phyloP scores from a whole-genome alignment of 1,284 basidiomycete species.

The Melampsora abietis-canadensis region DNA sequence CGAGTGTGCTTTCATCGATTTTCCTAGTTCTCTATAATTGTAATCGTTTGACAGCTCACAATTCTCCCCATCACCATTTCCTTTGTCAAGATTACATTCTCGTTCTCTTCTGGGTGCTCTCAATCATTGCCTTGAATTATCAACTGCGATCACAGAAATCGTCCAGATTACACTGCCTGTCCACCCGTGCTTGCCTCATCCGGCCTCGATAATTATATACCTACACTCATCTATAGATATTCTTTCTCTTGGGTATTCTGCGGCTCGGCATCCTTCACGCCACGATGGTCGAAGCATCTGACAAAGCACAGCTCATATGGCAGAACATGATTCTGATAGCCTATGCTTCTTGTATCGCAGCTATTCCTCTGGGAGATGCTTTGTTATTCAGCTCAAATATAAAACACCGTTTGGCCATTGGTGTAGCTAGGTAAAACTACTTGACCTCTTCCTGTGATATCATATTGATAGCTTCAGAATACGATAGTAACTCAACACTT shows the following conservation, averaged over 20 bases:
- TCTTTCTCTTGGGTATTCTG: background rate
- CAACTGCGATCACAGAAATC: background rate
- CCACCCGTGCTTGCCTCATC: background rate
- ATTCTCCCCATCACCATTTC: background rate
- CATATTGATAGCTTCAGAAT: background rate
- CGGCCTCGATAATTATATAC: background rate
- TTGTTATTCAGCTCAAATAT: conserved; percentile 41
- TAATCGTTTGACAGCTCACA: background rate
- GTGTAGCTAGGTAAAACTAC: conserved; percentile 33
- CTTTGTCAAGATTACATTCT: background rate
- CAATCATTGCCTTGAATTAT: background rate
- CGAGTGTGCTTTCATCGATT: background rate
- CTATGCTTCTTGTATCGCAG: conserved; percentile 40
- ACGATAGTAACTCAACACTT: background rate
- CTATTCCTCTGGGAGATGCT: conserved; percentile 43
- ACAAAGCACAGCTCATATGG: conserved; percentile 41
- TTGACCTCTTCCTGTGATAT: background rate
- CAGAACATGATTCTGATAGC: conserved; percentile 37
- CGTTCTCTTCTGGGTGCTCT: background rate
- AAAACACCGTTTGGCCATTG: conserved; percentile 41
- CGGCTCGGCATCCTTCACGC: background rate
- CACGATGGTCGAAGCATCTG: conserved; percentile 29
- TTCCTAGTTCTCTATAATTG: background rate
- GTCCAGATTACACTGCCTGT: background rate
- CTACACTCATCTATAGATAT: background rate